A percentile compares a stretch with the other conserved stretches of the same genome.
Conservation (phyloP, 2,329 filamentous ascomycete genomes). For the Aspergillus fischeri region DNA sequence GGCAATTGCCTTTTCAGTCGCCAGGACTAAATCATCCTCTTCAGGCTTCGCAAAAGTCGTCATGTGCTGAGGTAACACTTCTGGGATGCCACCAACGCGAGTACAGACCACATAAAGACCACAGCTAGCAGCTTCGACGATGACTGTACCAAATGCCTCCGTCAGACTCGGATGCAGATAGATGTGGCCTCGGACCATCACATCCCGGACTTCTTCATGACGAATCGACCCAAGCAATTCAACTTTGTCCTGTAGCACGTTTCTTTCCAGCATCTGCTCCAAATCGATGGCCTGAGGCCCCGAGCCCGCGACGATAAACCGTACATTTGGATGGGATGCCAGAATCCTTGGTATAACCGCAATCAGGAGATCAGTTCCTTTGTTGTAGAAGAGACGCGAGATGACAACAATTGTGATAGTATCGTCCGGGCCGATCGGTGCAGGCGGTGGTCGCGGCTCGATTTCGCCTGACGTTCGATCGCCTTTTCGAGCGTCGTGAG, state of each 20-base stretch:
- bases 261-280: conserved; percentile 96
- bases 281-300: conserved; percentile 96
- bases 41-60: conserved; percentile 96
- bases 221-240: conserved; percentile 87
- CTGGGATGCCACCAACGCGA: conserved; percentile 91
- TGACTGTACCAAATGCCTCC: conserved; percentile 95
- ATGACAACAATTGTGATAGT: conserved; percentile 96
- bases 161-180: conserved; percentile 94
- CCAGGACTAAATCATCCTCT: conserved; percentile 87
- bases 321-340: conserved; percentile 82
- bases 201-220: conserved; percentile 93
- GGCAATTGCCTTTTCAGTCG: conserved; percentile 84
- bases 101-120: conserved; percentile 96
- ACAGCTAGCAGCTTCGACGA: conserved; percentile 94
- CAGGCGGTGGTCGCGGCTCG: conserved; percentile 52
- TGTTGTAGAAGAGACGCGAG: conserved; percentile 96
- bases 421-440: conserved; percentile 73
- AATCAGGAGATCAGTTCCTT: conserved; percentile 94
- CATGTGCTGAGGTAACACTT: conserved; percentile 94
- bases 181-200: conserved; percentile 96
- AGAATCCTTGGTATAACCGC: conserved; percentile 92
- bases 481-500: conserved; percentile 43
- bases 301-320: conserved; percentile 93
- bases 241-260: conserved; percentile 88
- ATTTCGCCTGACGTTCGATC: conserved; percentile 20